Evolutionary conservation across 2,329 filamentous ascomycete species (phyloP), one percentile per base, ranked within the genome.

Genomic region (Nemania abortiva): DNA sequence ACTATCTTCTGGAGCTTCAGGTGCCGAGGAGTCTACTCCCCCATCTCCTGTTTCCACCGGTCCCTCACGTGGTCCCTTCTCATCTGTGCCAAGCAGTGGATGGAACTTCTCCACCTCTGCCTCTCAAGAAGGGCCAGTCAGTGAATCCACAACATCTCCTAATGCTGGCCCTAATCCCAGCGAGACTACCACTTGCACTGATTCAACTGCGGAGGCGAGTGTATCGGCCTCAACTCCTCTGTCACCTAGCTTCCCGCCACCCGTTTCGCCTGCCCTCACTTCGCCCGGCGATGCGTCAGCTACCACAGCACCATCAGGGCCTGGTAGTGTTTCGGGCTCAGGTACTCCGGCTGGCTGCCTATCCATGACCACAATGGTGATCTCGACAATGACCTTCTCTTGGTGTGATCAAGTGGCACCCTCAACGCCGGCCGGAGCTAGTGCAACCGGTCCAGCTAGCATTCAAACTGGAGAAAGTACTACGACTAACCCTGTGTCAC

Each of bases 91-190:
- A 29, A 75, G 73, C 31, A 76, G 75, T 66, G 77, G 77, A 24
- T 79, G 77, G 77, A 79, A 78, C 52, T 70, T 74, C 63, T 77
- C 74, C 50, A 72, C 73, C 22, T 74, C 74, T 3, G 69, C 68
- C 18, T 68, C 61, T n/a, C 63, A 68, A 49, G 65, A 60, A 45
- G 57, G 69, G 27, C 69, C 66, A 22, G 68, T 59, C 18, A 72
- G 57, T n/a, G 71, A 64, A 56, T 60, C 72, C 10, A 70, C 72
- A 27, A 68, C 24, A 31, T 61, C 64, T 29, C 58, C 68, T 3
- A 37, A 42, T n/a, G 50, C 29, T 9, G 59, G 55, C 27, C 50
- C 63, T 13, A 69, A 63, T 42, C 65, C 67, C 13, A 69, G 58
- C 34, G 60, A 69, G n/a, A 70, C 71, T 3, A 62, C 57, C 42